phyloP scores from a whole-genome alignment of 768 basidiomycete genomes.

The Suillus weaverae region DNA sequence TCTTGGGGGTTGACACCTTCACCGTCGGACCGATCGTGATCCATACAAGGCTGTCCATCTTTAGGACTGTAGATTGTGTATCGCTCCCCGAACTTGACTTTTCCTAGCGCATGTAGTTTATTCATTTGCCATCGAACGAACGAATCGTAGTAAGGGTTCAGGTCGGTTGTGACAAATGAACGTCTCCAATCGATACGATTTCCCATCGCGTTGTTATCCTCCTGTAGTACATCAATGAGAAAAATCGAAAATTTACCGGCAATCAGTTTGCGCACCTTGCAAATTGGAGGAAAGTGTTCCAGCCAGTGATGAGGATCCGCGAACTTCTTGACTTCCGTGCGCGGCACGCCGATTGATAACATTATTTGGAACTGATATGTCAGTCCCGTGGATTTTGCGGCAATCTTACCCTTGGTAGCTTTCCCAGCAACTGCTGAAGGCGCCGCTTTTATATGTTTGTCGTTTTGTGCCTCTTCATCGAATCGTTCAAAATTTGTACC shows the following conservation, averaged over 20 bases:
- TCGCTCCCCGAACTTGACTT: slow-evolving; percentile 97
- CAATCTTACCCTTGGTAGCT: slow-evolving; percentile 93
- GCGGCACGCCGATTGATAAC: slow-evolving; percentile 89
- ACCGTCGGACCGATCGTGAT: slow-evolving; percentile 94
- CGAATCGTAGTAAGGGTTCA: slow-evolving; percentile 95
- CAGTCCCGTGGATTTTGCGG: slow-evolving; percentile 89
- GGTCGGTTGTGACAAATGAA: slow-evolving; percentile 89
- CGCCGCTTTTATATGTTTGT: slow-evolving; percentile 41
- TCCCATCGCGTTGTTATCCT: slow-evolving; percentile 85
- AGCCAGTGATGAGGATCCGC: slow-evolving; percentile 95
- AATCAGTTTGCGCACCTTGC: slow-evolving; percentile 53
- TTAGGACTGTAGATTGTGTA: slow-evolving; percentile 99
- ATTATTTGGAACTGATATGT: slow-evolving; percentile 99
- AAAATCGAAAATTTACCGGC: background rate
- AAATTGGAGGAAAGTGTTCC: slow-evolving; percentile 94
- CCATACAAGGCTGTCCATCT: slow-evolving; percentile 99
- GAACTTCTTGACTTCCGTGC: slow-evolving; percentile 91
- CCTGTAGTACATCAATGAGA: slow-evolving; percentile 27
- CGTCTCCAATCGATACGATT: slow-evolving; percentile 97
- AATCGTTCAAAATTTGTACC: slow-evolving; percentile 80
- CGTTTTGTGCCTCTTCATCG: slow-evolving; percentile 44
- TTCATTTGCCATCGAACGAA: slow-evolving; percentile 99
- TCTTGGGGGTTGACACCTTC: slow-evolving; percentile 95
- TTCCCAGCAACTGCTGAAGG: slow-evolving; percentile 60
- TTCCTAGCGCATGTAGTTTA: slow-evolving; percentile 80